phyloP scores from a whole-genome alignment of 2,329 filamentous ascomycete genomes.

The Fusarium ambrosium region DNA sequence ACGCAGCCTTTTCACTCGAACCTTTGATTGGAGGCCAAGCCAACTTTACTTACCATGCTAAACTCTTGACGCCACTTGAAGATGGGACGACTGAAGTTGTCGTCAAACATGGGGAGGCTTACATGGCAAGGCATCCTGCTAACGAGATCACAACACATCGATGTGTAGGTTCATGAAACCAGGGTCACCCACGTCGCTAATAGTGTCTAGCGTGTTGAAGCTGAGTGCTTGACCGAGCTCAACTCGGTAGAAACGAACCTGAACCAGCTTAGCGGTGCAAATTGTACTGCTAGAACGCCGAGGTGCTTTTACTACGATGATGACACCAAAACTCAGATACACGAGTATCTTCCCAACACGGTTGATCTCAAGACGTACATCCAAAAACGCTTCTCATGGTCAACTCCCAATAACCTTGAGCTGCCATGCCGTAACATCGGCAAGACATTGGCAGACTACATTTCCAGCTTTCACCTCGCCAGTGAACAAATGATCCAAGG shows the following conservation, averaged over 20 bases:
- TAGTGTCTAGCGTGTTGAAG: not conserved
- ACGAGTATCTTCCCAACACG: not conserved
- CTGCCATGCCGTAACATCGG: not conserved
- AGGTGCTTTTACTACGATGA: not conserved
- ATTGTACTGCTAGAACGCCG: not conserved
- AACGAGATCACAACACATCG: not conserved
- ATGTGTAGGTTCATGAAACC: not conserved
- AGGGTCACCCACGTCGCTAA: not conserved
- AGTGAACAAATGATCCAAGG: not conserved
- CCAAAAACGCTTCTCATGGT: not conserved
- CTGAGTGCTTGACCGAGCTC: not conserved
- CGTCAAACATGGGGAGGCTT: constrained; percentile 12
- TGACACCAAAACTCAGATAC: not conserved
- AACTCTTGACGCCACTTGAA: not conserved
- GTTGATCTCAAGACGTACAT: not conserved
- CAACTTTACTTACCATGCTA: constrained; percentile 9
- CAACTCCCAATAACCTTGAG: not conserved
- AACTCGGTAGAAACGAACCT: not conserved
- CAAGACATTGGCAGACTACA: not conserved
- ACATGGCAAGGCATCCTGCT: constrained; percentile 6
- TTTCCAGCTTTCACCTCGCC: not conserved
- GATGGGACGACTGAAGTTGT: not conserved
- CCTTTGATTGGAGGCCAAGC: not conserved
- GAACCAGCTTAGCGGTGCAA: not conserved
- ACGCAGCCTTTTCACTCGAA: not conserved